These are phyloP conservation scores for Berberis thunbergii DNA, from an alignment of 164 flowering plant genomes.

Conservation along the genomic window DNA sequence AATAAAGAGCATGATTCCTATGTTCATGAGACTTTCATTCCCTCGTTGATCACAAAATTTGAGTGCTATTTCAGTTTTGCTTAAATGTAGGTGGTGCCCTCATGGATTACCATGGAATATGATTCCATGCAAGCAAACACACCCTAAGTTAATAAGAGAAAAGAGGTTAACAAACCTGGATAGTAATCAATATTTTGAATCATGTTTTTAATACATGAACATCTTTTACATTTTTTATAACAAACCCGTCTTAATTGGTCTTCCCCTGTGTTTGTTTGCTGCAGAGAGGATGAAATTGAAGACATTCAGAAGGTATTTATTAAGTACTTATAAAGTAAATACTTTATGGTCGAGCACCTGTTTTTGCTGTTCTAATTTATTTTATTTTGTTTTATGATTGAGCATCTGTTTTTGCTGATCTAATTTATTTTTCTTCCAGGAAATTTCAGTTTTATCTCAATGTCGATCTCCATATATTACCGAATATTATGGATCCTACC, in stretches of 20 bases:
- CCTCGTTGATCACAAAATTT: no score
- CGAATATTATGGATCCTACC: slow-evolving; percentile 89
- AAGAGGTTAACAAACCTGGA: no score
- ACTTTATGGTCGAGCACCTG: neutral
- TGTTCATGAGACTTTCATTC: no score
- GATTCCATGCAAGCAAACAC: no score
- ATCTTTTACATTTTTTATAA: neutral
- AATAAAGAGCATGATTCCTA: no score
- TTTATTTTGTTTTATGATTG: neutral
- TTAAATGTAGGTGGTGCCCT: no score
- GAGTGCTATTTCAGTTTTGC: no score
- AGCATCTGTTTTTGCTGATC: slow-evolving; percentile 10
- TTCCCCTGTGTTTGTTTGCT: slow-evolving; percentile 11
- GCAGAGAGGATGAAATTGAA: slow-evolving; percentile 97
- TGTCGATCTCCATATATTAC: slow-evolving; percentile 93
- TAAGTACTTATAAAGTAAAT: neutral
- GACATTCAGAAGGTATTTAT: slow-evolving; percentile 89
- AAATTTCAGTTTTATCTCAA: slow-evolving; percentile 89
- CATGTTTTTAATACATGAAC: neutral
- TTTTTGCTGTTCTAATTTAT: neutral
- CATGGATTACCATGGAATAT: no score
- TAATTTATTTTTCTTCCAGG: slow-evolving; percentile 41
- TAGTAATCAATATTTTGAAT: neutral
- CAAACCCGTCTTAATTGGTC: slow-evolving; percentile 2
- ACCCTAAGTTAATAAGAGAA: no score